phyloP scores from a whole-genome alignment of 2,329 filamentous ascomycete genomes.

The Alternaria triticina region DNA sequence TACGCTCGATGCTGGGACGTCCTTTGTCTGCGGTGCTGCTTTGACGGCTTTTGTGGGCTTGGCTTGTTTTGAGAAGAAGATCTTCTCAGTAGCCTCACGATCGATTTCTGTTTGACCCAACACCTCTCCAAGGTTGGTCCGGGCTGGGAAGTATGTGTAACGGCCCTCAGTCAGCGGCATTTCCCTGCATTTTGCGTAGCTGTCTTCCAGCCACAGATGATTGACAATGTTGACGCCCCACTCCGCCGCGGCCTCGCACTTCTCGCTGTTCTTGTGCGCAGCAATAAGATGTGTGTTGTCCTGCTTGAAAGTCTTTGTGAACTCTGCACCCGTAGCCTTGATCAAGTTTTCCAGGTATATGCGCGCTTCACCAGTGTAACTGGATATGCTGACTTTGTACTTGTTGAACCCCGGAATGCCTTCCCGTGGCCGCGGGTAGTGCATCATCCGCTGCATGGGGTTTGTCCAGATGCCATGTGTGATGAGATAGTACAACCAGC shows the following conservation, averaged over 20 bases:
- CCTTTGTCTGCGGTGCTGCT: conserved; percentile 20
- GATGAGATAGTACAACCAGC: conserved; percentile 93
- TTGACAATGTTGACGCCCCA: conserved; percentile 93
- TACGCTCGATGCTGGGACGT: conserved; percentile 28
- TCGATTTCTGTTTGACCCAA: conserved; percentile 89
- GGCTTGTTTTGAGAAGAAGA: conserved; percentile 59
- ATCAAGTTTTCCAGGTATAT: conserved; percentile 94
- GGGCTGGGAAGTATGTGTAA: conserved; percentile 84
- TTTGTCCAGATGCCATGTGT: conserved; percentile 88
- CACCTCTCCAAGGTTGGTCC: conserved; percentile 91
- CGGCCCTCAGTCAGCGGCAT: conserved; percentile 74
- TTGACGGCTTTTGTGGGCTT: conserved; percentile 33
- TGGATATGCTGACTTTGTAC: conserved; percentile 86
- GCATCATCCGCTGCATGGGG: conserved; percentile 79
- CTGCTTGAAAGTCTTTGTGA: conserved; percentile 92
- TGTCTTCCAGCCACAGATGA: conserved; percentile 97
- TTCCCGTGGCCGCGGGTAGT: conserved; percentile 82
- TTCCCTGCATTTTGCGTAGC: conserved; percentile 85
- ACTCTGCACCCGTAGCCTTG: conserved; percentile 80
- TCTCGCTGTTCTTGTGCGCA: conserved; percentile 87
- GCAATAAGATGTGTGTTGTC: conserved; percentile 97
- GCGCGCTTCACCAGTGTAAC: conserved; percentile 93
- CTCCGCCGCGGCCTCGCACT: conserved; percentile 88
- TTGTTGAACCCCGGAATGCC: conserved; percentile 81
- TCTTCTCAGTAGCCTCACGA: conserved; percentile 71